A percentile compares a stretch with the other conserved stretches of the same genome.
Conservation (phyloP, 2,329 filamentous ascomycete genomes). For the Moelleriella libera region DNA sequence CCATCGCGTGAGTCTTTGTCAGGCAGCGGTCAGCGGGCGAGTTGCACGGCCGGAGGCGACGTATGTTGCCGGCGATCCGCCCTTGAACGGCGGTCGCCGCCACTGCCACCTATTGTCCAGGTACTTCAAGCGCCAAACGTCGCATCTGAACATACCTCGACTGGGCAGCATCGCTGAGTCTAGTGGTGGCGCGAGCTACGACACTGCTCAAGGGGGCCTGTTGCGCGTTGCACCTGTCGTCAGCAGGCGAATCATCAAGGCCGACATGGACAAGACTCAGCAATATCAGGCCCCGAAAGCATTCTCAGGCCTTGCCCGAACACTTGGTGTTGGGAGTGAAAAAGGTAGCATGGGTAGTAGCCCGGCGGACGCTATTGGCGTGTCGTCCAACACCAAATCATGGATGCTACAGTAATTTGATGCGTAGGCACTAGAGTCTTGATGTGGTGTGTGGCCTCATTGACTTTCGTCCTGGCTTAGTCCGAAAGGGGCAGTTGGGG, state of each 20-base stretch:
- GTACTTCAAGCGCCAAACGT: no score
- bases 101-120: not conserved
- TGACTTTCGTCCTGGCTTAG: not conserved
- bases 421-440: no score
- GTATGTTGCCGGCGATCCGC: not conserved
- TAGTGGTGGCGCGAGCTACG: constrained; percentile 11
- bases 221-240: not conserved
- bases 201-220: constrained; percentile 17
- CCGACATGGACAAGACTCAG: no score
- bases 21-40: not conserved
- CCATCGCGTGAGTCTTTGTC: constrained; percentile 37
- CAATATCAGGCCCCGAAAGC: no score
- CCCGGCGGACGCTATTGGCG: no score
- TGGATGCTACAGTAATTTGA: no score
- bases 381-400: no score
- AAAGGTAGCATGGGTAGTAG: no score
- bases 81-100: not conserved
- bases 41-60: not conserved
- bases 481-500: not conserved
- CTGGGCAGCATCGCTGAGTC: constrained; percentile 11
- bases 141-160: constrained; percentile 11
- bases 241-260: not conserved
- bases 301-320: no score
- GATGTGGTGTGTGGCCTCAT: no score
- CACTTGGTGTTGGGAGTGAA: no score